These are phyloP conservation scores for Posidonia australis DNA, from an alignment of 106 monocot species.

Conservation along the genomic window DNA sequence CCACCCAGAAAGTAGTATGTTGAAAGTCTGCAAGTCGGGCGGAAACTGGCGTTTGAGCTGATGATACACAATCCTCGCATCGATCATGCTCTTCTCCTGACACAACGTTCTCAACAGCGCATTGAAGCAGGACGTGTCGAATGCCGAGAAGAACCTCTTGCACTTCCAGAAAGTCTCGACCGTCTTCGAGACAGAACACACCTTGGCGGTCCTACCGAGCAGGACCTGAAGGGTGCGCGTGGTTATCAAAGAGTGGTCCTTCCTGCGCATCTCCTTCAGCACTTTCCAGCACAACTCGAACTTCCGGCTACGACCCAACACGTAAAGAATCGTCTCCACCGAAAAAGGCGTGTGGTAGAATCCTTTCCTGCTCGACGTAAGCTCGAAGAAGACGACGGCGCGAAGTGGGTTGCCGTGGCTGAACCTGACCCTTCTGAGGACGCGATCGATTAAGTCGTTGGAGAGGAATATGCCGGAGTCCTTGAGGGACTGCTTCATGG, in stretches of 20 bases:
- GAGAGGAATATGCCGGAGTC: constrained; percentile 31
- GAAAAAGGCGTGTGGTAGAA: constrained; percentile 50
- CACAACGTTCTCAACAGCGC: constrained; percentile 61
- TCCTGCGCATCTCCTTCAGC: constrained; percentile 26
- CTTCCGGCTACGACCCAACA: constrained; percentile 56
- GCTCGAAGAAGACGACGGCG: constrained; percentile 46
- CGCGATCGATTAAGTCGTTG: constrained; percentile 45
- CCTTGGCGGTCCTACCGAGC: constrained; percentile 67
- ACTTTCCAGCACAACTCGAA: constrained; percentile 41
- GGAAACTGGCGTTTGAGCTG: constrained; percentile 51
- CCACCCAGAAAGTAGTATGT: constrained; percentile 68
- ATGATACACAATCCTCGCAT: constrained; percentile 68
- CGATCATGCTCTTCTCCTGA: constrained; percentile 84
- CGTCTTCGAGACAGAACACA: constrained; percentile 66
- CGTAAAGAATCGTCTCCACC: constrained; percentile 68
- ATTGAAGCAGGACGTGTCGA: constrained; percentile 57
- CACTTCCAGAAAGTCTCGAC: constrained; percentile 54
- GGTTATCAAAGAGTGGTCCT: constrained; percentile 35
- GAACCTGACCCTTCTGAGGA: constrained; percentile 56
- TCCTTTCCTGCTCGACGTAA: constrained; percentile 12
- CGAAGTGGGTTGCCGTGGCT: constrained; percentile 50
- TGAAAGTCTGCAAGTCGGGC: constrained; percentile 63
- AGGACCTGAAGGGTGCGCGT: constrained; percentile 35
- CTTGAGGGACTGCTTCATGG: constrained; percentile 36
- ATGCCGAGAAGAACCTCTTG: constrained; percentile 15